These are phyloP conservation scores for Xylaria acuta DNA, from an alignment of 495 filamentous ascomycete genomes.

Conservation along the genomic window DNA sequence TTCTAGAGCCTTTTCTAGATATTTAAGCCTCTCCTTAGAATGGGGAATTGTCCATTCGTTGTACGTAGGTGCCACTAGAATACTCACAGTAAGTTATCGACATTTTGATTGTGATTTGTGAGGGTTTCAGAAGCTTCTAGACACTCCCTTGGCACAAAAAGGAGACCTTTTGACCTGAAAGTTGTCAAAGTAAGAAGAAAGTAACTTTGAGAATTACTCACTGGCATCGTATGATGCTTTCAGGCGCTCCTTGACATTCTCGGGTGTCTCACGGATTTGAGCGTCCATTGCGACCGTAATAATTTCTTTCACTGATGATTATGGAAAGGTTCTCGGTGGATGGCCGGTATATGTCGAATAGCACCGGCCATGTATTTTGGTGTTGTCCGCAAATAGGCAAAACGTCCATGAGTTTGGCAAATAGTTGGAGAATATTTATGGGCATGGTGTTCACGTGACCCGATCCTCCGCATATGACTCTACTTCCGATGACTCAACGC, in stretches of 20 bases:
- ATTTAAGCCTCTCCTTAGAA: conserved; percentile 29
- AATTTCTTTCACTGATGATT: not conserved
- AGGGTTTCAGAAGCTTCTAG: not conserved
- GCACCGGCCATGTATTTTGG: not conserved
- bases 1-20: conserved; percentile 35
- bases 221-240: conserved; percentile 44
- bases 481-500: not conserved
- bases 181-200: not conserved
- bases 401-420: not conserved
- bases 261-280: not conserved
- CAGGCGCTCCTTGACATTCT: conserved; percentile 41
- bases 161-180: not conserved
- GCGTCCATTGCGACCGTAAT: not conserved
- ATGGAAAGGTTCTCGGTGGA: not conserved
- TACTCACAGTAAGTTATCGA: not conserved
- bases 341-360: not conserved
- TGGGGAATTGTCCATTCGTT: conserved; percentile 39
- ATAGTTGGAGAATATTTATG: not conserved
- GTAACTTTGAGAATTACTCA: not conserved
- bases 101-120: not conserved
- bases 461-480: not conserved
- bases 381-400: not conserved
- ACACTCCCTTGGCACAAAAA: not conserved
- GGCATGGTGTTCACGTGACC: not conserved
- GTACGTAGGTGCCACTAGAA: conserved; percentile 36